Evolutionary conservation across 2,329 filamentous ascomycete genomes (phyloP).

Genomic region (Trichoderma atrobrunneum): DNA sequence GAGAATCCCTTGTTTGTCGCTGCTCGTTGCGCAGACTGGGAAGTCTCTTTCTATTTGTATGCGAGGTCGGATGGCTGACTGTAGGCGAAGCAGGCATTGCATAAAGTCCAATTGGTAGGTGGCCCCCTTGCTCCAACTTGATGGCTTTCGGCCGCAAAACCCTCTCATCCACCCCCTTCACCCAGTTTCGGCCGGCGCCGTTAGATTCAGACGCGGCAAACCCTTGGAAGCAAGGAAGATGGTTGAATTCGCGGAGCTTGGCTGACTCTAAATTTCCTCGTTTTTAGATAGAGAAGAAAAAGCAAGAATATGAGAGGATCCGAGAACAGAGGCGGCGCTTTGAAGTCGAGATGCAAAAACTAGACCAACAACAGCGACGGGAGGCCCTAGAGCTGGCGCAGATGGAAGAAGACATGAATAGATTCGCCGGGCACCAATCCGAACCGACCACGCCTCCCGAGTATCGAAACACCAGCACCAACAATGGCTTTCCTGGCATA

Average conservation of each 20-base stretch:
- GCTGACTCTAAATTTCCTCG: background rate
- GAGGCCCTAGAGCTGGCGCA: slow-evolving; percentile 82
- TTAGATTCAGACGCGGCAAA: background rate
- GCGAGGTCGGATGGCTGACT: slow-evolving; percentile 17
- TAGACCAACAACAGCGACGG: slow-evolving; percentile 79
- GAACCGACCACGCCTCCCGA: slow-evolving; percentile 97
- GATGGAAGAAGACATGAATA: slow-evolving; percentile 74
- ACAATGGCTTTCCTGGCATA: slow-evolving; percentile 69
- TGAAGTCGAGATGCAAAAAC: slow-evolving; percentile 85
- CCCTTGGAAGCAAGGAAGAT: background rate
- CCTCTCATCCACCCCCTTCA: slow-evolving; percentile 7
- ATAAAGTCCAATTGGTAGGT: slow-evolving; percentile 76
- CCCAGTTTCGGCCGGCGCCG: background rate
- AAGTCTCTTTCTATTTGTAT: background rate
- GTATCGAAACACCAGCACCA: slow-evolving; percentile 62
- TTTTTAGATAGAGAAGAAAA: slow-evolving; percentile 87
- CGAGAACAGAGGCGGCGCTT: slow-evolving; percentile 85
- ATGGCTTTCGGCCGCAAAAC: background rate
- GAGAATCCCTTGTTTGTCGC: background rate
- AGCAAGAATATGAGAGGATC: slow-evolving; percentile 86
- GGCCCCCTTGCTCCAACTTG: background rate
- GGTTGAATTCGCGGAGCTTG: background rate
- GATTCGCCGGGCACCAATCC: slow-evolving; percentile 72
- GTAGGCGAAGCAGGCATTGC: slow-evolving; percentile 50
- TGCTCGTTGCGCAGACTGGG: background rate